Percentiles rank a stretch among this genome's conserved stretches.
Conservation (phyloP, 2,329 filamentous ascomycete species). For the Penicillium sp. region DNA sequence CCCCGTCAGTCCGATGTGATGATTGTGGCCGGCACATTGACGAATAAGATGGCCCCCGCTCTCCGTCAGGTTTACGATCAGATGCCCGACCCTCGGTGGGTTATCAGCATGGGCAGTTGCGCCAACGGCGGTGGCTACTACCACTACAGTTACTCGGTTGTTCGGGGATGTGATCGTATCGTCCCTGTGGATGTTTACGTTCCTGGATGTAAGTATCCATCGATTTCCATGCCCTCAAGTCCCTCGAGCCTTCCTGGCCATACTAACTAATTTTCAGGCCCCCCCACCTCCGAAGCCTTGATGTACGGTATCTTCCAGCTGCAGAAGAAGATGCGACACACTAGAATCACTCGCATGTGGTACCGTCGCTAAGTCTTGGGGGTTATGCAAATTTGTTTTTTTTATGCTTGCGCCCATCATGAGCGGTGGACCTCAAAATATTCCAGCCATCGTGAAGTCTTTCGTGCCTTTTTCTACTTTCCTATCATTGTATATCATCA, state of each 20-base stretch:
- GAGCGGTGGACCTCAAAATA: constrained; percentile 28
- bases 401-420: constrained; percentile 21
- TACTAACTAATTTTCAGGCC: constrained; percentile 42
- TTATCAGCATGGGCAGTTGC: constrained; percentile 83
- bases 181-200: constrained; percentile 86
- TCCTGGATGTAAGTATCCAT: constrained; percentile 71
- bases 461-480: constrained; percentile 32
- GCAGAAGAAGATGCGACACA: constrained; percentile 76
- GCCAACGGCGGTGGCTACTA: constrained; percentile 88
- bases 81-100: constrained; percentile 93
- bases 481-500: constrained; percentile 34
- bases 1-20: constrained; percentile 87
- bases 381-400: constrained; percentile 19
- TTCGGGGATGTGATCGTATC: constrained; percentile 77
- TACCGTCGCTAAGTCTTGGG: constrained; percentile 54
- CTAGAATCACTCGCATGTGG: constrained; percentile 63
- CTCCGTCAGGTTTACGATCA: constrained; percentile 90
- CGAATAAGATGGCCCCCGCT: constrained; percentile 92
- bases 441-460: constrained; percentile 31
- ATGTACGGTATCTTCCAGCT: constrained; percentile 76
- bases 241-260: not conserved
- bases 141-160: constrained; percentile 83
- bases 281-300: constrained; percentile 61
- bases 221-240: not conserved
- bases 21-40: constrained; percentile 88